Evolutionary conservation across 2,329 filamentous ascomycete genomes (phyloP), one percentile per base, ranked within the genome.

Genomic region (Ploettnerulaceae sp.): DNA sequence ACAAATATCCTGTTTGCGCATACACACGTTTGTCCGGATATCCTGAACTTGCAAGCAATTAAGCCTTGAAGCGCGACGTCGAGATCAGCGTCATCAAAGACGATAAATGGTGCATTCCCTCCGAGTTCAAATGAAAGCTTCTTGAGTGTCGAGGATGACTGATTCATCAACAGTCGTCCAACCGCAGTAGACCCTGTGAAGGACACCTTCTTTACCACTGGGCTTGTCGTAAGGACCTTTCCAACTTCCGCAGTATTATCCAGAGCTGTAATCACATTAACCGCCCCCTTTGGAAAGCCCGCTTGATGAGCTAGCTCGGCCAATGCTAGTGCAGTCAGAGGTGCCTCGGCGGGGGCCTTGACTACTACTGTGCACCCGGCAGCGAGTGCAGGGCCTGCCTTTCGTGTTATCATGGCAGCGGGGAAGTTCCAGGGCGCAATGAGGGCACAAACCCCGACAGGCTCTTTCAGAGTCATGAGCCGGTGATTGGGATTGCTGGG

Each of bases 21-120:
- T 15, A 97, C 90, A 66, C 93, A 98, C 0, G 93, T 97, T 73
- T 98, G 93, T 25, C 93, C 93, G 0, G 88, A 94, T 28, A 84
- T 89, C 45, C 93, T 85, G 79, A 97, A 97, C 67, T 97, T 98
- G 61, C 81, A 89, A 17, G 82, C 72, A 44, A 97, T 78, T 38
- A 89, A 89, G 18, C 90, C 91, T 0, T 80, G 71, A 1, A 97
- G 89, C 2, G 93, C 93, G 4, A 73, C 71, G 49, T 96, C 90
- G 15, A 97, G 71, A 63, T 97, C 88, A 15, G 91, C 87, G 61
- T 97, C 91, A 61, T 97, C 89, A 62, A 97, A 97, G 25, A 97
- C 89, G 56, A 97, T 96, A 65, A 96, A 95, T 1, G 91, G 91
- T 0, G 91, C 87, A 65, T 97, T 97, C 36, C 91, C 93, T 45